A percentile compares a stretch with the other conserved stretches of the same genome.
These are phyloP conservation scores for Glarea lozoyensis DNA, from an alignment of 495 filamentous ascomycete genomes.

Conservation along the genomic window DNA sequence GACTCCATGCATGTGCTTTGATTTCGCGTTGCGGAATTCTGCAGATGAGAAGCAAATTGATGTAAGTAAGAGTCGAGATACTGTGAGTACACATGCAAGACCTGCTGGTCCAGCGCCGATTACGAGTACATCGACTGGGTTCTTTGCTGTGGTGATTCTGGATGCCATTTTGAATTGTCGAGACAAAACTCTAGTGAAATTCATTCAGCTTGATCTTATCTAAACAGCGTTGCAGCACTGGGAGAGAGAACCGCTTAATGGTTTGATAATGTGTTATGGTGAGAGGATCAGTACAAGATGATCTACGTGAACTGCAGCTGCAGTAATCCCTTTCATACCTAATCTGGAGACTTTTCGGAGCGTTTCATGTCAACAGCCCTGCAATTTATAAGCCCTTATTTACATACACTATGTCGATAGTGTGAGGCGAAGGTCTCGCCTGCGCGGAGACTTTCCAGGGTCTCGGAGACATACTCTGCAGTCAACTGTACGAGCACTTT, in stretches of 20 bases:
- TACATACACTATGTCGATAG: too few species aligned
- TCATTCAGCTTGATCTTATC: neutral
- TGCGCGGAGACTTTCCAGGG: too few species aligned
- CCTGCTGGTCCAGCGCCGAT: constrained; percentile 51
- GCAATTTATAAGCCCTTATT: too few species aligned
- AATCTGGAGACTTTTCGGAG: neutral
- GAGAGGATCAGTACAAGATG: neutral
- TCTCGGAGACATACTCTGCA: too few species aligned
- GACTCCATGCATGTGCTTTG: constrained; percentile 38
- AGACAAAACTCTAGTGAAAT: neutral
- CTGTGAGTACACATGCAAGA: constrained; percentile 33
- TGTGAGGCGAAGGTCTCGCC: too few species aligned
- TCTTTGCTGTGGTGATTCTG: neutral
- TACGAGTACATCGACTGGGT: constrained; percentile 21
- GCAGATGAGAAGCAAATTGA: constrained; percentile 40
- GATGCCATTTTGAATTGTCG: neutral
- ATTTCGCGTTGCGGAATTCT: constrained; percentile 37
- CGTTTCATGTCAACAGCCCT: too few species aligned
- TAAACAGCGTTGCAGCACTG: neutral
- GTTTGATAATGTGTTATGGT: neutral
- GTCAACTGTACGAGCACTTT: too few species aligned
- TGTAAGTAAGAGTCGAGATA: constrained; percentile 39
- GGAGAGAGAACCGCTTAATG: neutral
- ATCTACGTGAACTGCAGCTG: neutral
- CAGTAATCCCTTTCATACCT: neutral